phyloP scores from a whole-genome alignment of 2,329 filamentous ascomycete genomes.

The Orbilia brochopaga region DNA sequence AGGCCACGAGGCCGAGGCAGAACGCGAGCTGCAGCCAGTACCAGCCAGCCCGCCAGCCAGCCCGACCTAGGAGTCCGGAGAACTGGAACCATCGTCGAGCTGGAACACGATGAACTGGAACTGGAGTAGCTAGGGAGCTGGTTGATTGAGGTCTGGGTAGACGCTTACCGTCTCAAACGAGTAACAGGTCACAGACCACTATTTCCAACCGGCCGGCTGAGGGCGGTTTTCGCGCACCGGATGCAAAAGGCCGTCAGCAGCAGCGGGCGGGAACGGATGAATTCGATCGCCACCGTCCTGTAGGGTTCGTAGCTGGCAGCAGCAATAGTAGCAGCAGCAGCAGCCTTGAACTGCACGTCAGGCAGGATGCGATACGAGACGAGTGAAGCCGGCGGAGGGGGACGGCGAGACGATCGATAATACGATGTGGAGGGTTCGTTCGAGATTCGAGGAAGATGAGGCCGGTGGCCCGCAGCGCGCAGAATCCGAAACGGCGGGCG shows the following conservation, averaged over 20 bases:
- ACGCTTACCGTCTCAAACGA: conserved; percentile 11
- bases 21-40: background rate
- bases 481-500: no score
- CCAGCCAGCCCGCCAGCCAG: no score
- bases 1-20: conserved; percentile 1
- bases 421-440: background rate
- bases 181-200: background rate
- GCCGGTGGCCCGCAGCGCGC: no score
- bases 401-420: background rate
- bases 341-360: background rate
- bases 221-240: conserved; percentile 1
- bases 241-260: background rate
- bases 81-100: no score
- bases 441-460: background rate
- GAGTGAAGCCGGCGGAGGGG: background rate
- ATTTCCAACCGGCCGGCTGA: background rate
- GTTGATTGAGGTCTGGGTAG: background rate
- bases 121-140: no score
- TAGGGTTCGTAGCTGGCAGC: no score
- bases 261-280: conserved; percentile 6
- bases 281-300: background rate
- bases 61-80: no score
- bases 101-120: no score
- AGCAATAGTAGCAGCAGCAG: no score
- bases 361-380: background rate